These are phyloP conservation scores for Lentinus tigrinus DNA, from an alignment of 768 basidiomycete species.

Conservation along the genomic window DNA sequence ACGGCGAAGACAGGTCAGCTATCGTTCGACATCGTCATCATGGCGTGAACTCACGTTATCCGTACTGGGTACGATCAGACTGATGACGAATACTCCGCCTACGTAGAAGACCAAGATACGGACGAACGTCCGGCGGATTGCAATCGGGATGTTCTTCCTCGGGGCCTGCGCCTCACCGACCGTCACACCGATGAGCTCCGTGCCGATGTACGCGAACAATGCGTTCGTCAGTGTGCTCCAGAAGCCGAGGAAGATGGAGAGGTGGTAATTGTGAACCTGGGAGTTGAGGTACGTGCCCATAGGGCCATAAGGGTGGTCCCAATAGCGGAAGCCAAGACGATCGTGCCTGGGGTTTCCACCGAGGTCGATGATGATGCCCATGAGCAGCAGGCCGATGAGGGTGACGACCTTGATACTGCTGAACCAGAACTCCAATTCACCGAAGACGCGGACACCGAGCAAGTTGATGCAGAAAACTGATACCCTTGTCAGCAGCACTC, in stretches of 20 bases:
- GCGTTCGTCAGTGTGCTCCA: slow-evolving; percentile 73
- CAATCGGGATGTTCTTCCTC: slow-evolving; percentile 68
- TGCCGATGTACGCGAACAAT: slow-evolving; percentile 72
- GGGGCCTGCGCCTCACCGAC: slow-evolving; percentile 68
- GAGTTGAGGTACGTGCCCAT: slow-evolving; percentile 53
- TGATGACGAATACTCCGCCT: slow-evolving; percentile 69
- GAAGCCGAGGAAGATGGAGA: slow-evolving; percentile 66
- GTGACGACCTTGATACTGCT: slow-evolving; percentile 64
- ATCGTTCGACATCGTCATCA: neutral
- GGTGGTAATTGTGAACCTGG: slow-evolving; percentile 46
- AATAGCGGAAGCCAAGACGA: slow-evolving; percentile 36
- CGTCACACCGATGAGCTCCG: slow-evolving; percentile 72
- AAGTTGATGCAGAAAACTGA: slow-evolving; percentile 56
- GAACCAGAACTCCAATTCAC: slow-evolving; percentile 75
- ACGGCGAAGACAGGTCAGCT: neutral
- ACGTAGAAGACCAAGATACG: slow-evolving; percentile 66
- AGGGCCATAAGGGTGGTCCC: slow-evolving; percentile 52
- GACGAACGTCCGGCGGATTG: slow-evolving; percentile 64
- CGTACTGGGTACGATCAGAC: slow-evolving; percentile 66
- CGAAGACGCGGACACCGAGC: slow-evolving; percentile 64
- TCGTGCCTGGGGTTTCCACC: slow-evolving; percentile 44
- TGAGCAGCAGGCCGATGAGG: slow-evolving; percentile 48
- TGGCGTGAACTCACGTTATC: slow-evolving; percentile 35
- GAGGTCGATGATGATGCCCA: slow-evolving; percentile 62
- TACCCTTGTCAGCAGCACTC: neutral